A percentile compares a stretch with the other conserved stretches of the same genome.
phyloP scores from a whole-genome alignment of 805 yeast genomes.

The Cyberlindnera japonica region DNA sequence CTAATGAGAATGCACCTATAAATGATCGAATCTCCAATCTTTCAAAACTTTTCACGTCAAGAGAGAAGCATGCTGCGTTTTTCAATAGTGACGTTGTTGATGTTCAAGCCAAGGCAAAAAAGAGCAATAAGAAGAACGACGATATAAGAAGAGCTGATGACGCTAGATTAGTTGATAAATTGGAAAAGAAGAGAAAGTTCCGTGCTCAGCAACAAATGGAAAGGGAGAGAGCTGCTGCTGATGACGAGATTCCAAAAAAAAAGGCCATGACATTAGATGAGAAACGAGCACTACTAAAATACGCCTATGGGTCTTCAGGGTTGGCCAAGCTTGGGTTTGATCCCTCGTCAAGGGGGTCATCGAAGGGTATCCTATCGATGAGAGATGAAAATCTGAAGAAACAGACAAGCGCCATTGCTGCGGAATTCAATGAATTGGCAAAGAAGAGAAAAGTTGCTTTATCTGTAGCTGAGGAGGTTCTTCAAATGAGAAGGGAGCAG shows the following conservation, averaged over 20 bases:
- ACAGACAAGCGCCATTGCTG: constrained; percentile 21
- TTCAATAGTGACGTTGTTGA: constrained; percentile 39
- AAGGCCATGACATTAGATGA: constrained; percentile 25
- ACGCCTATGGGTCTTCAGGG: constrained; percentile 39
- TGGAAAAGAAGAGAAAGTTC: constrained; percentile 28
- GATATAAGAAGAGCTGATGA: constrained; percentile 1
- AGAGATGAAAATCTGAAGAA: constrained; percentile 20
- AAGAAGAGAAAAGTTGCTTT: constrained; percentile 34
- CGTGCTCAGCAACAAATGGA: too few species aligned
- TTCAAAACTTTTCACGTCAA: constrained; percentile 36
- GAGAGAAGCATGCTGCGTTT: constrained; percentile 45
- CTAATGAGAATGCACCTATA: constrained; percentile 25
- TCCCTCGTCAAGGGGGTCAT: constrained; percentile 36
- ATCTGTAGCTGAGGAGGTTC: constrained; percentile 31
- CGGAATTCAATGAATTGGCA: constrained; percentile 27
- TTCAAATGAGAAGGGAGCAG: constrained; percentile 26
- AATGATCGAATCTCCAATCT: constrained; percentile 22
- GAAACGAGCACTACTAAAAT: constrained; percentile 29
- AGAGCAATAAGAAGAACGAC: constrained; percentile 33
- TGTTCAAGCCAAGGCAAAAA: constrained; percentile 33
- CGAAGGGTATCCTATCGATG: constrained; percentile 15
- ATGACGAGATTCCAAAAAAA: constrained; percentile 1
- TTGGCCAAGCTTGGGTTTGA: constrained; percentile 48
- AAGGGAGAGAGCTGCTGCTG: constrained; percentile 15
- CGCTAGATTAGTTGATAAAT: constrained; percentile 5